Evolutionary conservation across 257 asterid genomes (phyloP), one percentile per base, ranked within the genome.

Genomic region (Plectranthus barbatus): DNA sequence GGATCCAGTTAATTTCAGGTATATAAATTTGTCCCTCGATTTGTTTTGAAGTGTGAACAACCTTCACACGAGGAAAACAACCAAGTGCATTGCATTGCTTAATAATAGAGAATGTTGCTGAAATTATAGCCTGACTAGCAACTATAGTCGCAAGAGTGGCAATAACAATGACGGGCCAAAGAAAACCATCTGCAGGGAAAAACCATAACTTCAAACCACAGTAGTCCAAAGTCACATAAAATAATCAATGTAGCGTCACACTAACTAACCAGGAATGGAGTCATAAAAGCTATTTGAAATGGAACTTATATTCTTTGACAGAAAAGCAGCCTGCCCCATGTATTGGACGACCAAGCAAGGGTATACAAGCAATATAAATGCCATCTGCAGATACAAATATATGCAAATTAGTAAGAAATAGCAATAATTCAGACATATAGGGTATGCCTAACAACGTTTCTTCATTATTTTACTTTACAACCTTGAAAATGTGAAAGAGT

Each of bases 241-340:
- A 36, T 17, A 34, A 6, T 14, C 0, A 3, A 6, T 9, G 42
- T 49, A 49, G 26, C 39, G 12, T 21, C 2, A 15, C 11, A 45
- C 42, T 65, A 74, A 82, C 87, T 72, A 71, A 91, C 98, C 88
- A 15, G 98, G 98, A 52, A 91, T 45, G 3, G 98, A 89, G 42
- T 66, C 84, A 29, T 91, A 91, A 85, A 91, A 91, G 77, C 93
- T 70, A 64, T 75, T 74, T 31, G 81, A 79, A 60, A 88, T 76
- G 6, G 89, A 79, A 23, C 65, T 5, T 46, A 82, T 71, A 65
- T 91, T 78, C 81, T 83, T 83, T 1, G 98, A 83, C 37, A 92
- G 91, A 77, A 69, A 92, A 56, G 98, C 98, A 66, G 98, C 98
- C 74, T 92, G 98, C 48, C 98, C 98, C 95, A 89, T 86, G 77